phyloP scores from a whole-genome alignment of 208 protist species.

The Trypanosomatidae sp. region DNA sequence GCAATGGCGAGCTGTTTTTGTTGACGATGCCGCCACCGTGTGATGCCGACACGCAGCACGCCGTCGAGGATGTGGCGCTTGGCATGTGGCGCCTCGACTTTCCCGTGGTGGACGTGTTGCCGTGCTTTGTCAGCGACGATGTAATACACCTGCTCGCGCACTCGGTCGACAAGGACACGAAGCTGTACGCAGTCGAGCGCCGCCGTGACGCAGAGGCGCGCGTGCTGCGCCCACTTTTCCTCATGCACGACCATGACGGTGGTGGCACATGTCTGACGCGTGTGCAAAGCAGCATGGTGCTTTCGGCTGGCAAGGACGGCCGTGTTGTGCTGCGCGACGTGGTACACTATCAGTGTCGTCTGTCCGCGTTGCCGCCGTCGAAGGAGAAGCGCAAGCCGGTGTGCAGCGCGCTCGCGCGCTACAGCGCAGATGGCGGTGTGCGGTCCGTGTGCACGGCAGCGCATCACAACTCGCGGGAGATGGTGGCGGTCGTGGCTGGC shows the following conservation, averaged over 20 bases:
- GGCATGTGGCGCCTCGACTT: conserved; percentile 72
- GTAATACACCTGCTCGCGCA: conserved; percentile 55
- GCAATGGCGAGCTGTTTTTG: conserved; percentile 52
- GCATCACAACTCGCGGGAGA: too few relatives aligned
- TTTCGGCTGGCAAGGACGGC: conserved; percentile 55
- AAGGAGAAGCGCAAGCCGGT: conserved; percentile 61
- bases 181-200: conserved; percentile 70
- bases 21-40: conserved; percentile 14
- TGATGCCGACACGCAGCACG: conserved; percentile 8
- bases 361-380: conserved; percentile 56
- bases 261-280: conserved; percentile 31
- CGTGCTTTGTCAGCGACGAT: conserved; percentile 23
- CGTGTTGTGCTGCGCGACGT: conserved; percentile 47
- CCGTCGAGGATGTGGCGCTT: conserved; percentile 19
- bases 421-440: conserved; percentile 33
- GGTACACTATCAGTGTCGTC: conserved; percentile 35
- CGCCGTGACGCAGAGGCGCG: conserved; percentile 32
- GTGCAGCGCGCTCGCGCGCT: conserved; percentile 17
- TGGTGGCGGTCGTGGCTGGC: too few relatives aligned
- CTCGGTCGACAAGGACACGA: conserved; percentile 74
- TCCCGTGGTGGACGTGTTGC: conserved; percentile 32
- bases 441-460: conserved; percentile 7
- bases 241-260: conserved; percentile 63
- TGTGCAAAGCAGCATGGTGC: conserved; percentile 15
- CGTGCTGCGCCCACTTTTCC: conserved; percentile 48